These are phyloP conservation scores for Spathaspora sp. DNA, from an alignment of 805 yeast genomes.

Conservation along the genomic window DNA sequence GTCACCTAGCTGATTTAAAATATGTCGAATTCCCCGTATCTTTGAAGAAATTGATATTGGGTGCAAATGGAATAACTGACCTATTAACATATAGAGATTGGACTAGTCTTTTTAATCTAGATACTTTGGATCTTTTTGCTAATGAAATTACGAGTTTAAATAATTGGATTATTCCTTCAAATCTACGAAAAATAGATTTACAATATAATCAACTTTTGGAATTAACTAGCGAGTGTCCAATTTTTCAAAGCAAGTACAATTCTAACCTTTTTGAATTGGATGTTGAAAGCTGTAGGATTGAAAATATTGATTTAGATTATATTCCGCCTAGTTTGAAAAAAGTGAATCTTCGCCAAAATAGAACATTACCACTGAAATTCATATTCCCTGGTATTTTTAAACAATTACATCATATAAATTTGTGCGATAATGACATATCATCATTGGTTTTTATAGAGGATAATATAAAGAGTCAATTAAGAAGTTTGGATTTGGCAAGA, in stretches of 20 bases:
- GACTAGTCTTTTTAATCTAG: conserved; percentile 20
- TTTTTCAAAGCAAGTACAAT: conserved; percentile 2
- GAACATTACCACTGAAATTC: conserved; percentile 3
- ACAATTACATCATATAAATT: conserved; percentile 8
- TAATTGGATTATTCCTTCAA: conserved; percentile 17
- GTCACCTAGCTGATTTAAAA: conserved; percentile 16
- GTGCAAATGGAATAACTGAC: conserved; percentile 21
- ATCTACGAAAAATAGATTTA: conserved; percentile 8
- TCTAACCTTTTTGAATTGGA: conserved; percentile 4
- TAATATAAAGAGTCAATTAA: conserved; percentile 8
- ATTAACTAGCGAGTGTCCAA: not conserved
- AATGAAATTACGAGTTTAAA: conserved; percentile 18
- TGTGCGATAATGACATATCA: conserved; percentile 16
- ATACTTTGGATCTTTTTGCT: conserved; percentile 13
- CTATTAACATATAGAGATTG: conserved; percentile 21
- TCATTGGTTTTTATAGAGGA: conserved; percentile 9
- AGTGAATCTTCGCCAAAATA: conserved; percentile 11
- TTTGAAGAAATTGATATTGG: conserved; percentile 20
- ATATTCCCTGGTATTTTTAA: conserved; percentile 5
- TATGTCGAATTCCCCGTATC: conserved; percentile 18
- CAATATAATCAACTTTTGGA: conserved; percentile 6
- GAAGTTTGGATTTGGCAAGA: conserved; percentile 15
- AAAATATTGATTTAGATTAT: conserved; percentile 7
- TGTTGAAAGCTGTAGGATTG: not conserved
- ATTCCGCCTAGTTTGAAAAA: conserved; percentile 7